These are phyloP conservation scores for Botrytis aclada DNA, from an alignment of 2,329 filamentous ascomycete genomes.

Conservation along the genomic window DNA sequence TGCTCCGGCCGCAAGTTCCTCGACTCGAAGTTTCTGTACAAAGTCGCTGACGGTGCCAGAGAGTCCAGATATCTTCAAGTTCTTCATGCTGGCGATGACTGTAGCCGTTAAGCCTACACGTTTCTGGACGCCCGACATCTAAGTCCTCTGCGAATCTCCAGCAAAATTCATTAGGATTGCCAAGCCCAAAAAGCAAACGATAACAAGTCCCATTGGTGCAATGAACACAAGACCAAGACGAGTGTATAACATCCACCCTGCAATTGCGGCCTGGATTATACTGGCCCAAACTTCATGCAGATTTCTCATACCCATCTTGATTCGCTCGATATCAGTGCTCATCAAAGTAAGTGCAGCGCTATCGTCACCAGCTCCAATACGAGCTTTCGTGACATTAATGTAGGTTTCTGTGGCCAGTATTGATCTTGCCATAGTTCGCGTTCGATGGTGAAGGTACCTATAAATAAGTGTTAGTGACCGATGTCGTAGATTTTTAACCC, in stretches of 20 bases:
- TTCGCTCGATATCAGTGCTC: constrained; percentile 32
- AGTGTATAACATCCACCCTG: constrained; percentile 37
- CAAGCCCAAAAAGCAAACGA: constrained; percentile 37
- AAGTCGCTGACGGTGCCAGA: constrained; percentile 33
- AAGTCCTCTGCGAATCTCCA: constrained; percentile 26
- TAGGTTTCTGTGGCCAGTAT: constrained; percentile 49
- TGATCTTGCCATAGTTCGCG: constrained; percentile 34
- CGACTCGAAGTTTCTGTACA: constrained; percentile 36
- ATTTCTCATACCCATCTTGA: background rate
- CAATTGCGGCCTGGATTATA: constrained; percentile 38
- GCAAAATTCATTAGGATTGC: constrained; percentile 23
- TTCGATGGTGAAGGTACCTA: constrained; percentile 14
- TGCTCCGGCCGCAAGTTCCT: constrained; percentile 38
- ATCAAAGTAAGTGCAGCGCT: constrained; percentile 30
- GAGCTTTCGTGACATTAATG: constrained; percentile 43
- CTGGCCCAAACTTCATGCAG: background rate
- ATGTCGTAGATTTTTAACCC: background rate
- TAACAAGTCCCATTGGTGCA: constrained; percentile 44
- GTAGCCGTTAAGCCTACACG: constrained; percentile 19
- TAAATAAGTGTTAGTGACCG: background rate
- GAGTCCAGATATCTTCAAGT: constrained; percentile 42
- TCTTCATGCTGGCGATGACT: constrained; percentile 42
- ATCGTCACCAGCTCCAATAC: constrained; percentile 20
- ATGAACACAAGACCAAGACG: constrained; percentile 32
- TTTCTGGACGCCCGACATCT: constrained; percentile 20